Conservation (phyloP, 176 grass and related monocot genomes). For the Microstegium vimineum region DNA sequence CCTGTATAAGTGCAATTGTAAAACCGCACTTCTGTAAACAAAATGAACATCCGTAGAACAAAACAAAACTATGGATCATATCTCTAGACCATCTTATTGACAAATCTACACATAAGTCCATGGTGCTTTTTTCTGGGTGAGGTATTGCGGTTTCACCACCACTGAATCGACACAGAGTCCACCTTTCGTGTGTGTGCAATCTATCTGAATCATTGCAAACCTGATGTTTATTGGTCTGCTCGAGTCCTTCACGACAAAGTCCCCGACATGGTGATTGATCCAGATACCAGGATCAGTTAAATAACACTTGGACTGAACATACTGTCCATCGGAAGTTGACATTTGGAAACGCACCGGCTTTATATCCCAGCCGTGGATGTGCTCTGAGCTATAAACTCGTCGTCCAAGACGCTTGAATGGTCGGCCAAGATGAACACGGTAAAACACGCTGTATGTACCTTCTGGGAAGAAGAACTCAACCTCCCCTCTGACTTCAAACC, state of each 20-base stretch:
- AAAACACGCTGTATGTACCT: constrained; percentile 85
- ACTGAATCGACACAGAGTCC: constrained; percentile 91
- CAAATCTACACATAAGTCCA: constrained; percentile 8
- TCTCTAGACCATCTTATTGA: background rate
- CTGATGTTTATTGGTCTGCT: constrained; percentile 29
- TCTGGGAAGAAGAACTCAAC: constrained; percentile 80
- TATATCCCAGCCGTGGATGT: constrained; percentile 86
- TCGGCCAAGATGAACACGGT: constrained; percentile 70
- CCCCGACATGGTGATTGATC: constrained; percentile 75
- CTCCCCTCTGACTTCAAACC: constrained; percentile 87
- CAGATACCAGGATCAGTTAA: constrained; percentile 69
- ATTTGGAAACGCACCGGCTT: constrained; percentile 80
- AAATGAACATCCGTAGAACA: background rate
- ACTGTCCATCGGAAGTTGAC: constrained; percentile 78
- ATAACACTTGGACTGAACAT: constrained; percentile 70
- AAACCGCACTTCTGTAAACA: background rate
- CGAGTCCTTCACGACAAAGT: constrained; percentile 64
- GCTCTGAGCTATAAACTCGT: constrained; percentile 50
- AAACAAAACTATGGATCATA: background rate
- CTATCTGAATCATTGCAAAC: constrained; percentile 89
- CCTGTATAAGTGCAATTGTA: background rate
- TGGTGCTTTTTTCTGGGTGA: constrained; percentile 18
- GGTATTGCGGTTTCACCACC: constrained; percentile 56
- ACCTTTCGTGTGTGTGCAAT: constrained; percentile 96
- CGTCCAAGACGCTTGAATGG: constrained; percentile 58